Percentiles rank a stretch among this genome's conserved stretches.
These are phyloP conservation scores for Candida krabiensis DNA, from an alignment of 805 yeast genomes.

Conservation along the genomic window DNA sequence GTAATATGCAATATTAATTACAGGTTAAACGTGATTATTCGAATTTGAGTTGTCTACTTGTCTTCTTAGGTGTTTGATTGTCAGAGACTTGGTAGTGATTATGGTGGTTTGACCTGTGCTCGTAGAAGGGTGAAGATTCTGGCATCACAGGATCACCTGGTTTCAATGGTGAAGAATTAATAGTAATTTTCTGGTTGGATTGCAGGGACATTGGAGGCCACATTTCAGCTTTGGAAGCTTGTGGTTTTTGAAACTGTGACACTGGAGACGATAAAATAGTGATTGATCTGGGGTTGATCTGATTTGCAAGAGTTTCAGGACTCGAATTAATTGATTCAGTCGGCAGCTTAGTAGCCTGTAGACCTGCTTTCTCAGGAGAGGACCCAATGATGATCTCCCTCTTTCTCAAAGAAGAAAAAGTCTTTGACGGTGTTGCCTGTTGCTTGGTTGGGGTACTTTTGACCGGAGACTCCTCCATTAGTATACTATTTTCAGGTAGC, in stretches of 20 bases:
- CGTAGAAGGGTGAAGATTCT: slow-evolving; percentile 39
- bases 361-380: slow-evolving; percentile 7
- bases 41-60: slow-evolving; percentile 24
- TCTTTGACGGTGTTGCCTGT: slow-evolving; percentile 11
- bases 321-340: not conserved
- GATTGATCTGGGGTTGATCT: not conserved
- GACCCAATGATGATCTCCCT: slow-evolving; percentile 7
- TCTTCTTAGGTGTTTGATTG: slow-evolving; percentile 4
- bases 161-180: slow-evolving; percentile 27
- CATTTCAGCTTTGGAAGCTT: slow-evolving; percentile 6
- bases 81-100: slow-evolving; percentile 3
- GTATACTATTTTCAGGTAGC: slow-evolving; percentile 4
- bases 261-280: slow-evolving; percentile 12
- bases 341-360: not conserved
- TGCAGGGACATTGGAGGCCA: slow-evolving; percentile 2
- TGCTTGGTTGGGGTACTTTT: slow-evolving; percentile 1
- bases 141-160: slow-evolving; percentile 36
- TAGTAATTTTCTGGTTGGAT: not conserved
- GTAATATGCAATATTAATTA: not conserved
- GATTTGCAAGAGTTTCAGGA: slow-evolving; percentile 1
- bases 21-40: slow-evolving; percentile 4
- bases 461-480: slow-evolving; percentile 25
- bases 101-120: slow-evolving; percentile 5
- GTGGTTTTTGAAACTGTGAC: slow-evolving; percentile 1
- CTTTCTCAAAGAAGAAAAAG: slow-evolving; percentile 2